phyloP scores from a whole-genome alignment of 2,329 filamentous ascomycete species.

The Aspergillus viridinutans region DNA sequence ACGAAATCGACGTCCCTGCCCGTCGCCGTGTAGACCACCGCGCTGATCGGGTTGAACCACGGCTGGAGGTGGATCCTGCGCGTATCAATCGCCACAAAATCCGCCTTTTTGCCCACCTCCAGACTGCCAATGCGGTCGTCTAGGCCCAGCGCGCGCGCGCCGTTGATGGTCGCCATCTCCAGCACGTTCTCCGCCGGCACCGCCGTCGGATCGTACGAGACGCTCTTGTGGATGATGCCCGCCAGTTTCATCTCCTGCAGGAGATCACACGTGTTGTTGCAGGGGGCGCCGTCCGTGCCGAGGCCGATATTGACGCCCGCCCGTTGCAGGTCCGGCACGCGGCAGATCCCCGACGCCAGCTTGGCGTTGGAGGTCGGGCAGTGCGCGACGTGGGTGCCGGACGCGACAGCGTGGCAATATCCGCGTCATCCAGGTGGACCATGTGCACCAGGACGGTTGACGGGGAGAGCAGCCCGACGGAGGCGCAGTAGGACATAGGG shows the following conservation, averaged over 20 bases:
- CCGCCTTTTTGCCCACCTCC: conserved; percentile 41
- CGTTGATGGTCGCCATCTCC: conserved; percentile 52
- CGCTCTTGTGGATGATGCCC: conserved; percentile 47
- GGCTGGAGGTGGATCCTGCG: conserved; percentile 34
- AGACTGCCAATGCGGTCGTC: conserved; percentile 36
- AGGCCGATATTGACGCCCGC: conserved; percentile 46
- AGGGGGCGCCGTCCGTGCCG: conserved; percentile 53
- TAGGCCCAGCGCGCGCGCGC: conserved; percentile 46
- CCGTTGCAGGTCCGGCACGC: conserved; percentile 43
- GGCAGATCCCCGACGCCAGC: conserved; percentile 49
- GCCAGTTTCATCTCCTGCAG: conserved; percentile 52
- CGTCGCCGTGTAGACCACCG: conserved; percentile 42
- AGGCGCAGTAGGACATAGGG: conserved; percentile 42
- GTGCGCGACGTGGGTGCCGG: conserved; percentile 47
- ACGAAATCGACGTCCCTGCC: conserved; percentile 44
- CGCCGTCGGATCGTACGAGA: conserved; percentile 38
- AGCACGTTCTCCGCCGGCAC: conserved; percentile 46
- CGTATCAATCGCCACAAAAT: conserved; percentile 35
- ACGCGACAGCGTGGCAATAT: conserved; percentile 39
- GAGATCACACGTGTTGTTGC: conserved; percentile 51
- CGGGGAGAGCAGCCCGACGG: conserved; percentile 34
- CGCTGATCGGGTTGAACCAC: conserved; percentile 40
- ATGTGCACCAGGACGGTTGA: conserved; percentile 50
- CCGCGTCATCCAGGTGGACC: conserved; percentile 47
- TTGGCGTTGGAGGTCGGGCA: conserved; percentile 52